Conservation (phyloP, 345 rosid genomes). For the Citrus hindsii region DNA sequence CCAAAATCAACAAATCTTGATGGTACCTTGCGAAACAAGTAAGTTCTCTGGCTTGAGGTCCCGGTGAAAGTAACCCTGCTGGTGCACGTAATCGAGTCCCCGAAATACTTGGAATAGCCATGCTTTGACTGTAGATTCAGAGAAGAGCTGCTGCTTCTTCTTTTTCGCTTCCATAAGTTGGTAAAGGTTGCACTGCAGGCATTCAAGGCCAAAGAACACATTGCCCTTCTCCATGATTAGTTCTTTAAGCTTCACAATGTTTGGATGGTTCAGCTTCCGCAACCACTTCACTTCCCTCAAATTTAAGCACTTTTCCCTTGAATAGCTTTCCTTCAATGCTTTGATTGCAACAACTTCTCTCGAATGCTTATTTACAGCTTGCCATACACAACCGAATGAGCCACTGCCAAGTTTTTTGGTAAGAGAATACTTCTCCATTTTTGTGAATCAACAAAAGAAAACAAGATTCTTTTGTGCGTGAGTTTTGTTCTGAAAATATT, state of each 20-base stretch:
- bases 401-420: slow-evolving; percentile 86
- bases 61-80: slow-evolving; percentile 82
- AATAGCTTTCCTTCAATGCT: slow-evolving; percentile 81
- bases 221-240: slow-evolving; percentile 71
- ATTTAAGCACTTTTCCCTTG: slow-evolving; percentile 82
- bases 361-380: slow-evolving; percentile 63
- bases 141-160: slow-evolving; percentile 38
- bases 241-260: slow-evolving; percentile 89
- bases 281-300: slow-evolving; percentile 87
- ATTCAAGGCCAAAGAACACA: slow-evolving; percentile 76
- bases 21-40: slow-evolving; percentile 53
- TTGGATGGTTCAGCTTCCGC: slow-evolving; percentile 76
- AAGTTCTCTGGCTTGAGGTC: slow-evolving; percentile 93
- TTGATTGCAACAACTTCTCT: slow-evolving; percentile 91
- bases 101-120: slow-evolving; percentile 91
- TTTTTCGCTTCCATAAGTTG: slow-evolving; percentile 69
- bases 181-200: slow-evolving; percentile 81
- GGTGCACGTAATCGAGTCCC: slow-evolving; percentile 83
- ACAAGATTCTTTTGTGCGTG: too few relatives aligned
- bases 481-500: too few relatives aligned
- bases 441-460: too few relatives aligned
- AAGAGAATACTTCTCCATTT: slow-evolving; percentile 70
- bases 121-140: slow-evolving; percentile 66
- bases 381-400: slow-evolving; percentile 85
- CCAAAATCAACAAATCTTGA: slow-evolving; percentile 94